Percentiles rank a stretch among this genome's conserved stretches.
phyloP scores from a whole-genome alignment of 805 yeast genomes.

The Cyberlindnera meyerae region DNA sequence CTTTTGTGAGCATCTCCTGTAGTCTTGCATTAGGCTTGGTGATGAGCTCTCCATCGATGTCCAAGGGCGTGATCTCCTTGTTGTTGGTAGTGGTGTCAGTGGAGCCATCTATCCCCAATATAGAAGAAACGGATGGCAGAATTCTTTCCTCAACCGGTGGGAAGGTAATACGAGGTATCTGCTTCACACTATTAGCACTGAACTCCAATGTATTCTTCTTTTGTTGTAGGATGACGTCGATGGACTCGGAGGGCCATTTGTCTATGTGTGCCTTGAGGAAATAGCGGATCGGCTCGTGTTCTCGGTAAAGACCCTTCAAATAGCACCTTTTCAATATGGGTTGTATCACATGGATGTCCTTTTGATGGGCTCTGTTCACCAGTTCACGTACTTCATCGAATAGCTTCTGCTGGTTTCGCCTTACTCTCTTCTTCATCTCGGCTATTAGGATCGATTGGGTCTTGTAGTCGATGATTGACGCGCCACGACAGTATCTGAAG shows the following conservation, averaged over 20 bases:
- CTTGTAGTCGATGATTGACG: slow-evolving; percentile 8
- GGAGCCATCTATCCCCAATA: background rate
- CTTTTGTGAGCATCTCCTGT: slow-evolving; percentile 18
- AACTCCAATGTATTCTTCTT: slow-evolving; percentile 9
- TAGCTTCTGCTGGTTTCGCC: slow-evolving; percentile 11
- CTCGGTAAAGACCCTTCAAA: slow-evolving; percentile 16
- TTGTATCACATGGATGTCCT: slow-evolving; percentile 9
- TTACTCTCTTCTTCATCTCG: slow-evolving; percentile 9
- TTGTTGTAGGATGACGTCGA: slow-evolving; percentile 6
- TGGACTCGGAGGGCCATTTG: slow-evolving; percentile 22
- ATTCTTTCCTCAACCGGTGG: slow-evolving; percentile 13
- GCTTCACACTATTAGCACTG: slow-evolving; percentile 5
- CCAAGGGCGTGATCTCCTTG: slow-evolving; percentile 3
- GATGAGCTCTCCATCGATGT: slow-evolving; percentile 2
- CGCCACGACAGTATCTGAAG: too few species aligned
- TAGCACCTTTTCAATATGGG: slow-evolving; percentile 18
- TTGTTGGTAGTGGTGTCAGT: too few species aligned
- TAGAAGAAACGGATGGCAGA: slow-evolving; percentile 10
- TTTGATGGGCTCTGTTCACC: background rate
- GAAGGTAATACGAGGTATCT: slow-evolving; percentile 5
- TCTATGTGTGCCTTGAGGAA: slow-evolving; percentile 19
- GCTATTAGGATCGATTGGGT: slow-evolving; percentile 10
- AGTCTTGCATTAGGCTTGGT: slow-evolving; percentile 6
- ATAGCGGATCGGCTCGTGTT: slow-evolving; percentile 17
- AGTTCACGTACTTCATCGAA: slow-evolving; percentile 8